Evolutionary conservation across 2,329 filamentous ascomycete species (phyloP), one percentile per base, ranked within the genome.

Genomic region (Microcyclospora tardicrescens): DNA sequence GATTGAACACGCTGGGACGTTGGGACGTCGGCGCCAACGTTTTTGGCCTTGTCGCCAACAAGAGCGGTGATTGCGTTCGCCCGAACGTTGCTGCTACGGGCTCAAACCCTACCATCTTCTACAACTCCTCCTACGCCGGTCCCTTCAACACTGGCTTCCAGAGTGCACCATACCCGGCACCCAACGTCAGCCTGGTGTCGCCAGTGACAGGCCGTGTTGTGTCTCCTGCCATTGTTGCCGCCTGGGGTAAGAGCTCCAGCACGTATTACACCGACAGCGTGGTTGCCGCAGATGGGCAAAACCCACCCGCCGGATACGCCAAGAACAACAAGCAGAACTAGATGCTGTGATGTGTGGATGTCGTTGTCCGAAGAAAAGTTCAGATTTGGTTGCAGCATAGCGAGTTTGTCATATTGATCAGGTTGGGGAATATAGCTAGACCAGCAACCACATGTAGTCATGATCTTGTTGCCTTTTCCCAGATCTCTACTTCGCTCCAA

Each of bases 11-110:
- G 0, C 61, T 68, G 6, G 65, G 64, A 10, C 60, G 64, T 10
- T 67, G 61, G 60, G 65, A 67, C 37, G 61, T 66, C 2, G 64
- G 63, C 32, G 65, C 65, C 28, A 68, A 68, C 43, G 62, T 67
- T 11, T 66, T 63, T 54, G 44, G 51, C 30, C 34, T 57, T 28
- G 60, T 63, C 28, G 60, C 59, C 6, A 45, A 57, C 13, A 43
- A 55, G 44, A 61, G 58, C 16, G 55, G 56, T n/a, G 58, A 61
- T 36, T 37, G 45, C 16, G 48, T 57, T 34, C 44, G 47, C 19
- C 30, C 47, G 5, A 52, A 49, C 38, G 37, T 43, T n/a, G 51
- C 46, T 10, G 53, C 49, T 6, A 56, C 55, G 3, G 46, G 45
- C 16, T 12, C 35, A 32, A 46, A 46, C 31, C 47, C 50, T 2